phyloP scores from a whole-genome alignment of 2,329 filamentous ascomycete genomes.

The Thermoascus crustaceus region DNA sequence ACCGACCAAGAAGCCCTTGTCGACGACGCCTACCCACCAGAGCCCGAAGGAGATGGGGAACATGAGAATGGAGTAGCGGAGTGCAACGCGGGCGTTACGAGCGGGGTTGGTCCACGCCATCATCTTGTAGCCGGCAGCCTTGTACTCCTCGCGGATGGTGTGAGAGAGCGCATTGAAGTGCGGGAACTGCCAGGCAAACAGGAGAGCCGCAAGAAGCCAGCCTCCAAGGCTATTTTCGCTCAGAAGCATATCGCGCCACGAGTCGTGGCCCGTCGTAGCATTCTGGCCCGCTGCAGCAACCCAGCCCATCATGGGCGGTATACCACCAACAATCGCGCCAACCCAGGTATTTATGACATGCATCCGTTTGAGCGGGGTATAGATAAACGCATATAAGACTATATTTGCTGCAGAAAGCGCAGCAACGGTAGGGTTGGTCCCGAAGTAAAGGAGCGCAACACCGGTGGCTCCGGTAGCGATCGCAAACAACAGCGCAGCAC shows the following conservation, averaged over 20 bases:
- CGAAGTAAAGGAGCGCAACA: slow-evolving; percentile 67
- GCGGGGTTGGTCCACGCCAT: slow-evolving; percentile 80
- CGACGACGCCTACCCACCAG: slow-evolving; percentile 71
- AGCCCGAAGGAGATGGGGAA: slow-evolving; percentile 77
- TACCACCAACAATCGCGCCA: slow-evolving; percentile 83
- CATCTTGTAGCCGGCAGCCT: slow-evolving; percentile 59
- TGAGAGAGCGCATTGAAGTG: slow-evolving; percentile 95
- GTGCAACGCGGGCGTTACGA: slow-evolving; percentile 74
- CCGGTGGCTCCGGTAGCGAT: slow-evolving; percentile 62
- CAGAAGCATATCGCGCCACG: slow-evolving; percentile 70
- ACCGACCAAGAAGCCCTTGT: slow-evolving; percentile 74
- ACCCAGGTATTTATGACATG: slow-evolving; percentile 90
- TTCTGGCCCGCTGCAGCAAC: slow-evolving; percentile 85
- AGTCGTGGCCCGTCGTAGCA: slow-evolving; percentile 61
- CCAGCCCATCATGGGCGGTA: slow-evolving; percentile 97
- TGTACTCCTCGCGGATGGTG: slow-evolving; percentile 84
- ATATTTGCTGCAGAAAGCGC: slow-evolving; percentile 81
- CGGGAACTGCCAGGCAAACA: slow-evolving; percentile 96
- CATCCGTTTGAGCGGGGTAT: slow-evolving; percentile 86
- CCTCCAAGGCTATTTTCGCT: slow-evolving; percentile 64
- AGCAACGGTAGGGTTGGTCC: slow-evolving; percentile 89
- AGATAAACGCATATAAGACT: slow-evolving; percentile 77
- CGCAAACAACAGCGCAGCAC: slow-evolving; percentile 70
- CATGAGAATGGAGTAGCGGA: slow-evolving; percentile 78
- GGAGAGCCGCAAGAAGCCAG: slow-evolving; percentile 74